phyloP scores from a whole-genome alignment of 345 rosid genomes.

The Mallotus nudiflorus region DNA sequence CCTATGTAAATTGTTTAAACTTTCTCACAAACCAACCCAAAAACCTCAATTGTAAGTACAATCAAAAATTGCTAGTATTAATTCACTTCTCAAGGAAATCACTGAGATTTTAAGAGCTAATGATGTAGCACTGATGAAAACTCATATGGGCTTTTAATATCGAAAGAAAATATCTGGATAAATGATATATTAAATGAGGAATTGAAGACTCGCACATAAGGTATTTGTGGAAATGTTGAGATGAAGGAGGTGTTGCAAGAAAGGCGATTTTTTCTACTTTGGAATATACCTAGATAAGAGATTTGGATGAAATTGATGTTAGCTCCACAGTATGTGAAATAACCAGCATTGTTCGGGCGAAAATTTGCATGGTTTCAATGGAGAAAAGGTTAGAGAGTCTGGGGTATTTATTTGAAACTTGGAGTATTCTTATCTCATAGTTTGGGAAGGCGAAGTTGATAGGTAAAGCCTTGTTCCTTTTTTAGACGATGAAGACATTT shows the following conservation, averaged over 20 bases:
- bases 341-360: constrained; percentile 49
- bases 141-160: constrained; percentile 28
- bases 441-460: constrained; percentile 65
- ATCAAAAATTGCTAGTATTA: constrained; percentile 26
- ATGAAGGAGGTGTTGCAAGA: constrained; percentile 12
- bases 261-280: constrained; percentile 9
- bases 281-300: constrained; percentile 20
- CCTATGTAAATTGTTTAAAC: constrained; percentile 40
- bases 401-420: constrained; percentile 50
- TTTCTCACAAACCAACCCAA: constrained; percentile 19
- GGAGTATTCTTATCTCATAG: constrained; percentile 64
- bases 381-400: constrained; percentile 57
- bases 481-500: constrained; percentile 61
- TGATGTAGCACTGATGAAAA: constrained; percentile 28
- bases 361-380: constrained; percentile 44
- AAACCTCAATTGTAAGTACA: constrained; percentile 29
- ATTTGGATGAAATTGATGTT: constrained; percentile 35
- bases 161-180: constrained; percentile 17
- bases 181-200: not conserved
- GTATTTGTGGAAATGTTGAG: constrained; percentile 55
- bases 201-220: constrained; percentile 28
- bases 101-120: constrained; percentile 53
- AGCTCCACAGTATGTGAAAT: constrained; percentile 58
- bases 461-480: constrained; percentile 54
- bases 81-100: constrained; percentile 62